These are phyloP conservation scores for Barbarea vulgaris DNA, from an alignment of 345 rosid species.

Conservation along the genomic window DNA sequence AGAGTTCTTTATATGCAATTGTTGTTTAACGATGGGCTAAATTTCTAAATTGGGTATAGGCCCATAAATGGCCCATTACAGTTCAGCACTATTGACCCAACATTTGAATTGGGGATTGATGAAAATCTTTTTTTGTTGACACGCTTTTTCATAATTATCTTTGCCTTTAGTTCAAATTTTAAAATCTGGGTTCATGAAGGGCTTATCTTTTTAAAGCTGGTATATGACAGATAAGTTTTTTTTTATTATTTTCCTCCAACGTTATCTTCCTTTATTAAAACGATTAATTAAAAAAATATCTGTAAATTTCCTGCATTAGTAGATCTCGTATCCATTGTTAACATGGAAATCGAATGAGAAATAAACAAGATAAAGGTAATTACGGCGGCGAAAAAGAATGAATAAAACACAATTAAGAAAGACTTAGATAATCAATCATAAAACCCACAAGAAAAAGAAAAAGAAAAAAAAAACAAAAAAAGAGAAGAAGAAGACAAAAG, in stretches of 20 bases:
- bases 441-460: neutral
- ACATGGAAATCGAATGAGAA: neutral
- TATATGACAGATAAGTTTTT: neutral
- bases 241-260: neutral
- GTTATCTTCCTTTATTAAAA: neutral
- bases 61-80: constrained; percentile 20
- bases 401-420: constrained; percentile 18
- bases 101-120: neutral
- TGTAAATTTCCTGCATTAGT: neutral
- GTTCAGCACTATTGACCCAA: neutral
- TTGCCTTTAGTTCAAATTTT: neutral
- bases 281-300: neutral
- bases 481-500: neutral
- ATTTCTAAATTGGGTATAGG: neutral
- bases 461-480: neutral
- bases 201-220: neutral
- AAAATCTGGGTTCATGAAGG: neutral
- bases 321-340: neutral
- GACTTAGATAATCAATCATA: neutral
- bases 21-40: neutral
- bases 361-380: neutral
- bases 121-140: neutral
- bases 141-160: neutral
- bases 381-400: constrained; percentile 1
- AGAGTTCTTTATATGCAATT: neutral